Conservation (phyloP, 331 rosid species). For the Stylosanthes scabra region DNA sequence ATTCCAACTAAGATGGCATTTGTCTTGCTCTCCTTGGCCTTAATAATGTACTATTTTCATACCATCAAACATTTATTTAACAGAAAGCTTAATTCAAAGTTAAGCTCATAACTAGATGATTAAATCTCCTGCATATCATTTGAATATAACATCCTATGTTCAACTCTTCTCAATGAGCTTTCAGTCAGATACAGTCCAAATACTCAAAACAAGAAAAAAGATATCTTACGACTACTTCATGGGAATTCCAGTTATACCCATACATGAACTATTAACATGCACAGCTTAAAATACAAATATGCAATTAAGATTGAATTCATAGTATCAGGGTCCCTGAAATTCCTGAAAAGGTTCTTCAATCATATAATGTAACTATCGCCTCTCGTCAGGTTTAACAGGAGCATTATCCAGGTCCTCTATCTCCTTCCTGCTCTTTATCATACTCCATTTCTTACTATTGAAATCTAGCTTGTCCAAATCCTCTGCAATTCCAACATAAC, state of each 20-base stretch:
- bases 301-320: slow-evolving; percentile 19
- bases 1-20: too few species aligned
- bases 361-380: slow-evolving; percentile 32
- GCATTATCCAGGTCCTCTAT: slow-evolving; percentile 80
- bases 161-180: neutral
- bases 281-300: slow-evolving; percentile 9
- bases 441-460: slow-evolving; percentile 62
- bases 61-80: neutral
- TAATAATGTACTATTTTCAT: slow-evolving; percentile 9
- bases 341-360: slow-evolving; percentile 32
- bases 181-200: neutral
- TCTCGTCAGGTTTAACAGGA: slow-evolving; percentile 70
- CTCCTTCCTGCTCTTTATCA: slow-evolving; percentile 88
- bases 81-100: neutral
- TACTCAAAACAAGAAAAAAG: slow-evolving; percentile 34
- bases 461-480: slow-evolving; percentile 83
- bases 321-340: slow-evolving; percentile 16
- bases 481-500: slow-evolving; percentile 85
- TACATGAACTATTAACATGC: slow-evolving; percentile 26
- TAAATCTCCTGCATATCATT: too few species aligned
- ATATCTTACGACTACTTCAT: slow-evolving; percentile 21
- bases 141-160: too few species aligned
- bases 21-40: too few species aligned
- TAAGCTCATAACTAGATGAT: neutral
- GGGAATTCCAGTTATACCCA: slow-evolving; percentile 39